A percentile compares a stretch with the other conserved stretches of the same genome.
phyloP scores from a whole-genome alignment of 768 basidiomycete species.

The Pleurotus tuoliensis region DNA sequence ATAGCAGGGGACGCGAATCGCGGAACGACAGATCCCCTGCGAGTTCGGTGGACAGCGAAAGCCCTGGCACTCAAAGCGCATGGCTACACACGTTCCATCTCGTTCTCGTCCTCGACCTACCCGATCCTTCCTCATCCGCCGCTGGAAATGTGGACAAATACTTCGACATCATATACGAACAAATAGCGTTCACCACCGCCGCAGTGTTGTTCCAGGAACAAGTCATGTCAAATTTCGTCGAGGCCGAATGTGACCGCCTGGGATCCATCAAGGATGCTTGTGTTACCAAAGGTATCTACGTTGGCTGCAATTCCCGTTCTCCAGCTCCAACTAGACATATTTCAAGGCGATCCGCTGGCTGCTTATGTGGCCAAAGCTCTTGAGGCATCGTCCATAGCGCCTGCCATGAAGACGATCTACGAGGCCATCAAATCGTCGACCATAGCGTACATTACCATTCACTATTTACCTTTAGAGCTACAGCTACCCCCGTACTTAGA shows the following conservation, averaged over 20 bases:
- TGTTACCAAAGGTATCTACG: conserved; percentile 53
- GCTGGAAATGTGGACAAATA: conserved; percentile 75
- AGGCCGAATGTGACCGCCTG: conserved; percentile 71
- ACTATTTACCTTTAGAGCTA: conserved; percentile 77
- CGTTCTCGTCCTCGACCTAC: conserved; percentile 82
- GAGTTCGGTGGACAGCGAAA: conserved; percentile 24
- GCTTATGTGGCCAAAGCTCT: conserved; percentile 57
- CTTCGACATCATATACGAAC: conserved; percentile 85
- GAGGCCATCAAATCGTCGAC: conserved; percentile 72
- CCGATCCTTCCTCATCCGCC: conserved; percentile 83
- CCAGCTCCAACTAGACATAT: conserved; percentile 9
- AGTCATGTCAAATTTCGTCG: conserved; percentile 81
- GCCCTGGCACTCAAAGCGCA: conserved; percentile 31
- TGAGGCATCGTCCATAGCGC: conserved; percentile 64
- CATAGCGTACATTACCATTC: conserved; percentile 76
- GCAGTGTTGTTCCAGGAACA: conserved; percentile 94
- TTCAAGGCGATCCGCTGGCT: conserved; percentile 55
- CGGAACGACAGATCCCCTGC: conserved; percentile 28
- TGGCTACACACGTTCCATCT: conserved; percentile 82
- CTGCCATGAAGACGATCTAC: conserved; percentile 76
- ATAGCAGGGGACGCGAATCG: conserved; percentile 53
- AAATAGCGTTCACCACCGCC: conserved; percentile 84
- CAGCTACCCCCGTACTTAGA: conserved; percentile 84
- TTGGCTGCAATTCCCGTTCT: neutral
- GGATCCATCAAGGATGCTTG: conserved; percentile 68